Base-by-base conservation (phyloP, 108 stramenopile species). In the Discostella stelligeroides region DNA sequence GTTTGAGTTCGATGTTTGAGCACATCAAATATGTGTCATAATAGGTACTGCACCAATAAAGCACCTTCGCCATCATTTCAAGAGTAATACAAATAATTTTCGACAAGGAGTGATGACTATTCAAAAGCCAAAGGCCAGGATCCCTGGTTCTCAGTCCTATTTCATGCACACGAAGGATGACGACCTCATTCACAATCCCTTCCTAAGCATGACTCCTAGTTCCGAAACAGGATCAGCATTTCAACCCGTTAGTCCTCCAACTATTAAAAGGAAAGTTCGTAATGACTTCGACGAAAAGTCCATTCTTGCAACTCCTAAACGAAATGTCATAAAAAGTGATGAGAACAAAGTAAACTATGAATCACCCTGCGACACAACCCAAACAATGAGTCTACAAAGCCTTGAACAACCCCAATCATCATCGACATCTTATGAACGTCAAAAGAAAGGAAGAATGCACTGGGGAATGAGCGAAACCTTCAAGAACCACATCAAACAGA, bases 301-400 rank as follows among this genome's bases (percentile, higher is more conserved):
- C 4, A 45, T 4, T 17, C 12, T 58, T 21, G 37, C 14, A 21
- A 15, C 57, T 58, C 57, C 38, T 39, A 4, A 10, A 37, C 39
- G 37, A 58, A 58, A 20, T 7, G n/a, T 40, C 34, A 28, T 60
- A 2, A 60, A 60, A 55, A n/a, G n/a, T n/a, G 39, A 60, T 27
- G 70, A 30, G 18, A 71, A 62, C 34, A 34, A 34, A 34, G 34
- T 51, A 7, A 29, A 27, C 23, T 14, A 42, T 7, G 56, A 42
- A 27, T 71, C 70, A 7, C 70, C 70, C 40, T 71, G 70, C 61
- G 70, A 71, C 41, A 61, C 60, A 25, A 71, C 70, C 14, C 40
- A 46, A 48, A 56, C 64, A 18, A 63, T 45, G 41, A 63, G 63
- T 46, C 30, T 28, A 39, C 64, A 60, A 13, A 63, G 40, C 39